These are phyloP conservation scores for Aspergillus sergii DNA, from an alignment of 2,329 filamentous ascomycete genomes.

Conservation along the genomic window DNA sequence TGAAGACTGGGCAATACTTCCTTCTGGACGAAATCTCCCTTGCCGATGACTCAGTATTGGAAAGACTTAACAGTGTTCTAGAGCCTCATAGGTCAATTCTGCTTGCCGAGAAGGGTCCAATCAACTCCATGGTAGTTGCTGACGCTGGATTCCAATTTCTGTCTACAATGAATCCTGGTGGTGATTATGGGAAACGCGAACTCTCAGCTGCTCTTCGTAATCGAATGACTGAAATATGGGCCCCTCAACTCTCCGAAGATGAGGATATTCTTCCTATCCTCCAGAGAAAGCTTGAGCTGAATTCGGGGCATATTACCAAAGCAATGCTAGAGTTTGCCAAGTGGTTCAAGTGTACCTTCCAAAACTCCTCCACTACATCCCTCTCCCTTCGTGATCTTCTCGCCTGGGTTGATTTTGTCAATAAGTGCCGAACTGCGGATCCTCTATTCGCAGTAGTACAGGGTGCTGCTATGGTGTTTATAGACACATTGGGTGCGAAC, in stretches of 20 bases:
- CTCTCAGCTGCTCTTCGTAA: constrained; percentile 93
- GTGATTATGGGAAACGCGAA: constrained; percentile 97
- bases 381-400: constrained; percentile 93
- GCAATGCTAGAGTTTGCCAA: constrained; percentile 83
- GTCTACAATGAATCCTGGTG: constrained; percentile 98
- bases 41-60: constrained; percentile 94
- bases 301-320: constrained; percentile 60
- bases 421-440: constrained; percentile 60
- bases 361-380: constrained; percentile 72
- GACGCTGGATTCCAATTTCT: constrained; percentile 87
- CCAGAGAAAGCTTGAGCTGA: constrained; percentile 66
- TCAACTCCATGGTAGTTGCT: constrained; percentile 78
- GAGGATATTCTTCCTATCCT: constrained; percentile 90
- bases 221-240: constrained; percentile 98
- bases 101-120: constrained; percentile 88
- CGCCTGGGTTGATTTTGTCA: constrained; percentile 92
- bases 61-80: constrained; percentile 93
- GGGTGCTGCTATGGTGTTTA: constrained; percentile 91
- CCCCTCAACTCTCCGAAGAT: constrained; percentile 79
- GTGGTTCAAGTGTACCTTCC: constrained; percentile 84
- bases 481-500: constrained; percentile 93
- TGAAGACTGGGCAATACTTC: constrained; percentile 88
- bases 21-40: constrained; percentile 97
- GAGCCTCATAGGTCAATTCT: constrained; percentile 84
- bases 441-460: constrained; percentile 65